phyloP scores from a whole-genome alignment of 1,284 basidiomycete species.

The Caloboletus inedulis region DNA sequence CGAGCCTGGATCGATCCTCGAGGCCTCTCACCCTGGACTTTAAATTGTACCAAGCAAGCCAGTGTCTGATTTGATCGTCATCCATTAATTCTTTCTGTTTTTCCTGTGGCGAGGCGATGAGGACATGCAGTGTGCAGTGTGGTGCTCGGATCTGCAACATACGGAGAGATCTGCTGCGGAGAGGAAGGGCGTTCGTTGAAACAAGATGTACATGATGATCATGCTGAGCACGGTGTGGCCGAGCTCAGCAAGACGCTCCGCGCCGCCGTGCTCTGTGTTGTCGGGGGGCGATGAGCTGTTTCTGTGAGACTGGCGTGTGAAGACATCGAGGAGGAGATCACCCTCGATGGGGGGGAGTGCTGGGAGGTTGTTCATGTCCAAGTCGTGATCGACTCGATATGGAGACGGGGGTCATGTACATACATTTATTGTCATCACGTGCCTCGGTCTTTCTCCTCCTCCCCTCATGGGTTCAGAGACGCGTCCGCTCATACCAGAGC shows the following conservation, averaged over 20 bases:
- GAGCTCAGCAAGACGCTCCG: slow-evolving; percentile 47
- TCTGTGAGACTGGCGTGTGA: slow-evolving; percentile 39
- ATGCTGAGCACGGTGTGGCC: slow-evolving; percentile 45
- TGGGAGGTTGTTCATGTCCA: slow-evolving; percentile 26
- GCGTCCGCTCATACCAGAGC: slow-evolving; percentile 49
- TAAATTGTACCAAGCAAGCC: slow-evolving; percentile 44
- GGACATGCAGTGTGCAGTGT: neutral
- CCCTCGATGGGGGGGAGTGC: slow-evolving; percentile 45
- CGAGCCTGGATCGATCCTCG: slow-evolving; percentile 31
- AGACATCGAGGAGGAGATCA: slow-evolving; percentile 51
- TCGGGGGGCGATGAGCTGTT: slow-evolving; percentile 20
- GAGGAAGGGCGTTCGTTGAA: slow-evolving; percentile 40
- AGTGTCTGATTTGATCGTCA: slow-evolving; percentile 36
- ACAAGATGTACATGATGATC: slow-evolving; percentile 43
- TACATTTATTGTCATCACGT: slow-evolving; percentile 21
- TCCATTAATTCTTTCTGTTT: slow-evolving; percentile 27
- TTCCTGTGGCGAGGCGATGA: slow-evolving; percentile 26
- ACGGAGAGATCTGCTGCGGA: slow-evolving; percentile 41
- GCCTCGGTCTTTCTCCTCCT: neutral
- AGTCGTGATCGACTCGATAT: slow-evolving; percentile 8
- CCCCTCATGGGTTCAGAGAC: slow-evolving; percentile 11
- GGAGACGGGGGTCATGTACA: neutral
- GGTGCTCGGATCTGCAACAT: slow-evolving; percentile 13
- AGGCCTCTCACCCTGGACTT: slow-evolving; percentile 40
- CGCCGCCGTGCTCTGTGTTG: slow-evolving; percentile 42